Evolutionary conservation across 1,139 yeast genomes (phyloP).

Genomic region (Geotrichum carabidarum): DNA sequence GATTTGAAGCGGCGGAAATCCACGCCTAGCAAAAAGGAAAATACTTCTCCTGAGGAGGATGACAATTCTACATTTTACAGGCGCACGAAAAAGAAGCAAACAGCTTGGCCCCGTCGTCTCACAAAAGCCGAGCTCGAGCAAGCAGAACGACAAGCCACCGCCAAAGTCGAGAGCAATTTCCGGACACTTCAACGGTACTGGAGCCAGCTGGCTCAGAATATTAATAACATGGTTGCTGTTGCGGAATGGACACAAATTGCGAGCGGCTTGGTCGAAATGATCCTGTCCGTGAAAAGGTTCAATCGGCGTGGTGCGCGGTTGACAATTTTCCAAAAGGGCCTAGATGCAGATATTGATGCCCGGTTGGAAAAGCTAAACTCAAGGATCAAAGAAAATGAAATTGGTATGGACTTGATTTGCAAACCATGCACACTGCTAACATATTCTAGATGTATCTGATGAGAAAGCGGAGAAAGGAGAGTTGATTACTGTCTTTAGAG

Average conservation of each 20-base stretch:
- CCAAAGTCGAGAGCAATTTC: conserved; percentile 59
- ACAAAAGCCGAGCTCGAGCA: conserved; percentile 52
- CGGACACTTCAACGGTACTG: conserved; percentile 53
- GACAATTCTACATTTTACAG: neutral
- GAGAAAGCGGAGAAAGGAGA: conserved; percentile 53
- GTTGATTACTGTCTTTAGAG: conserved; percentile 56
- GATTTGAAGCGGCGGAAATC: conserved; percentile 17
- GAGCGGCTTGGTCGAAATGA: conserved; percentile 74
- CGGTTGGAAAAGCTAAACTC: conserved; percentile 55
- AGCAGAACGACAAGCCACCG: conserved; percentile 54
- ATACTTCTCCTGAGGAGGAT: conserved; percentile 1
- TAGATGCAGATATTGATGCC: conserved; percentile 63
- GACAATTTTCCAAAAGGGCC: conserved; percentile 28
- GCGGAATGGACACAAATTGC: conserved; percentile 82
- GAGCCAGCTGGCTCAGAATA: conserved; percentile 11
- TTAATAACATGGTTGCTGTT: conserved; percentile 57
- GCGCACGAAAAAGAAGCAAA: neutral
- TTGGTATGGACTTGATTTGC: neutral
- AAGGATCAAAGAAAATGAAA: conserved; percentile 37
- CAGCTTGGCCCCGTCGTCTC: neutral
- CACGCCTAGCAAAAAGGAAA: conserved; percentile 12
- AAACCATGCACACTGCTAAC: neutral
- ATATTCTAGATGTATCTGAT: conserved; percentile 16
- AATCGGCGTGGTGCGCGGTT: conserved; percentile 57
- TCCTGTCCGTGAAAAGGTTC: conserved; percentile 68